Evolutionary conservation across 2,329 filamentous ascomycete species (phyloP), one percentile per base, ranked within the genome.

Genomic region (Eutypa lata): DNA sequence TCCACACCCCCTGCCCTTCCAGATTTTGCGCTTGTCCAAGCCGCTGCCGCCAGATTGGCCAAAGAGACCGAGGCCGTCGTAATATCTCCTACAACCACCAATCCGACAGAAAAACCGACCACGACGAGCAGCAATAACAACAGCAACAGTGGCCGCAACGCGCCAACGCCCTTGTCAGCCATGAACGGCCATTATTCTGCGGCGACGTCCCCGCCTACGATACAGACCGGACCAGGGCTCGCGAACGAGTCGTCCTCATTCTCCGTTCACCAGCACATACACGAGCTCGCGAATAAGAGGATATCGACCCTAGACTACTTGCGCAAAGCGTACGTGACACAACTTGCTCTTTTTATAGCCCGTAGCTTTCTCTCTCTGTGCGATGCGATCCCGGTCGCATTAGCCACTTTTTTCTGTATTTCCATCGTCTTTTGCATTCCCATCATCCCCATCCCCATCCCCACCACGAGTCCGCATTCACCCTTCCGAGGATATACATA

Each of bases 291-390:
- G 37, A 87, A 88, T 53, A 99, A 99, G 76, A 83, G 94, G 61
- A 96, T 99, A 76, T 91, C 91, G 2, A 97, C 94, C 0, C 72
- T 99, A 42, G 90, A 96, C 64, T 99, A 99, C 68, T 72, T 99
- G 58, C 84, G 92, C 57, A 96, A 95, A 75, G 88, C 91, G 91
- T 96, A 74, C 62, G 90, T 80, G 35, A 16, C 42, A 37, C 46
- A 21, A 31, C 6, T 10, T 6, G 26, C 26, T 31, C 26, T 31
- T 31, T 31, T 31, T 31, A 38, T 38, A 38, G 13, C n/a, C n/a
- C n/a, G n/a, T n/a, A n/a, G n/a, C n/a, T n/a, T n/a, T 38, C 13
- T 38, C n/a, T 6, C 6, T 18, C n/a, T 35, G 13, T 14, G 35
- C 35, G 35, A 38, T 38, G 35, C 35, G 35, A 38, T 38, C 13